Evolutionary conservation across 371 early-diverging fungal species (phyloP).

Genomic region (Lichtheimia hyalospora): DNA sequence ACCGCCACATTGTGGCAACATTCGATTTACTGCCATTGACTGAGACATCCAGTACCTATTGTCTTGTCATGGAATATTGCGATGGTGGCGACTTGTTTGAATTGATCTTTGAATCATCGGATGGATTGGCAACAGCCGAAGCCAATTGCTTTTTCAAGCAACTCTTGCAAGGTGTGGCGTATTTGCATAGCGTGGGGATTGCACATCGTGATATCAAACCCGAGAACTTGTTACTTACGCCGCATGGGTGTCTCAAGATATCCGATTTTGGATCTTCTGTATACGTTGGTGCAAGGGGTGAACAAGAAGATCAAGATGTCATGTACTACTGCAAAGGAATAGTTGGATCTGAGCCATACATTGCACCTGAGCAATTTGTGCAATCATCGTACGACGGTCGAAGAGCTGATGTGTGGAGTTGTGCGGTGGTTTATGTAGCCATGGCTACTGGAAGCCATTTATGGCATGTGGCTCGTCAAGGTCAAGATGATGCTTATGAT

Average conservation of each 20-base stretch:
- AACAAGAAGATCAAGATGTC: conserved; percentile 1
- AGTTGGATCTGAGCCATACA: conserved; percentile 56
- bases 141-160: conserved; percentile 62
- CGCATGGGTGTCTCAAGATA: conserved; percentile 69
- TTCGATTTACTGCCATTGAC: conserved; percentile 83
- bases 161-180: conserved; percentile 63
- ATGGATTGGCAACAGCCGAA: conserved; percentile 33
- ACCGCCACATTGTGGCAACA: conserved; percentile 87
- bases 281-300: conserved; percentile 65
- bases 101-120: conserved; percentile 46
- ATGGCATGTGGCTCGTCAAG: conserved; percentile 44
- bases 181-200: conserved; percentile 66
- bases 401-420: conserved; percentile 52
- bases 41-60: conserved; percentile 53
- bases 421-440: conserved; percentile 48
- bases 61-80: conserved; percentile 76
- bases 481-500: conserved; percentile 36
- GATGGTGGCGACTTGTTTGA: conserved; percentile 64
- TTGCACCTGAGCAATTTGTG: conserved; percentile 53
- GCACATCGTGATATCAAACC: conserved; percentile 82
- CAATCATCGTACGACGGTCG: conserved; percentile 41
- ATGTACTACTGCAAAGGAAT: conserved; percentile 30
- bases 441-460: conserved; percentile 41
- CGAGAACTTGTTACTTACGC: conserved; percentile 74
- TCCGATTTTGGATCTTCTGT: conserved; percentile 90